Evolutionary conservation across 2,329 filamentous ascomycete species (phyloP).

Genomic region (Ascochyta viciae-villosae): DNA sequence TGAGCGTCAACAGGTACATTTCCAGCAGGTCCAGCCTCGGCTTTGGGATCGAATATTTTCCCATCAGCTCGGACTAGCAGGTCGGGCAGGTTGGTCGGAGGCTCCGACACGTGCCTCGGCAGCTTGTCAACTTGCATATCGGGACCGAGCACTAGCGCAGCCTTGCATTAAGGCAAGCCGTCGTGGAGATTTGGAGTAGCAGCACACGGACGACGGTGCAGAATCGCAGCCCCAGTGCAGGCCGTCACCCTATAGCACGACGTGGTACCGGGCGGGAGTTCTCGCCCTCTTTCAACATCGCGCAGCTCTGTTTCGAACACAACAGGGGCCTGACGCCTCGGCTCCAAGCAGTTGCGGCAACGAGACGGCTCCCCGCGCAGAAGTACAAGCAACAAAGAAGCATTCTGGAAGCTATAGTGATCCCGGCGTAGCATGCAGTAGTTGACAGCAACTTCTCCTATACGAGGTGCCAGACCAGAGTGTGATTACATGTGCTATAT

Average conservation of each 20-base stretch:
- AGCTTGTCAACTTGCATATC: background rate
- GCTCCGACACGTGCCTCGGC: slow-evolving; percentile 11
- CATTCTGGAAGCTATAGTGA: background rate
- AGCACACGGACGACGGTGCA: slow-evolving; percentile 4
- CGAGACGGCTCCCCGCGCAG: background rate
- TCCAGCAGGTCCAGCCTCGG: background rate
- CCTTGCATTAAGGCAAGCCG: slow-evolving; percentile 5
- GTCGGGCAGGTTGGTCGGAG: background rate
- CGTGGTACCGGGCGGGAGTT: background rate
- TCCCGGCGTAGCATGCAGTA: background rate
- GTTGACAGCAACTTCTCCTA: background rate
- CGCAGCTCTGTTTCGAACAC: slow-evolving; percentile 6
- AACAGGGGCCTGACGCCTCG: slow-evolving; percentile 1
- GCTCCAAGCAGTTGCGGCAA: background rate
- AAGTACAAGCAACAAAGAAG: background rate
- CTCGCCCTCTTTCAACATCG: slow-evolving; percentile 6
- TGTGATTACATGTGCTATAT: slow-evolving; percentile 14
- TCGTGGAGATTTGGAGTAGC: slow-evolving; percentile 2
- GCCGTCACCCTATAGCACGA: background rate
- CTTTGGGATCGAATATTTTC: background rate
- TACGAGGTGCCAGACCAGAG: slow-evolving; percentile 4
- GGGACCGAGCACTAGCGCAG: slow-evolving; percentile 7
- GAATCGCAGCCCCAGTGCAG: slow-evolving; percentile 2
- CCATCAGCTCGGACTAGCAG: background rate
- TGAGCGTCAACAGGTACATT: background rate